Conservation (phyloP, 179 eudicot genomes). For the Dionaea muscipula region DNA sequence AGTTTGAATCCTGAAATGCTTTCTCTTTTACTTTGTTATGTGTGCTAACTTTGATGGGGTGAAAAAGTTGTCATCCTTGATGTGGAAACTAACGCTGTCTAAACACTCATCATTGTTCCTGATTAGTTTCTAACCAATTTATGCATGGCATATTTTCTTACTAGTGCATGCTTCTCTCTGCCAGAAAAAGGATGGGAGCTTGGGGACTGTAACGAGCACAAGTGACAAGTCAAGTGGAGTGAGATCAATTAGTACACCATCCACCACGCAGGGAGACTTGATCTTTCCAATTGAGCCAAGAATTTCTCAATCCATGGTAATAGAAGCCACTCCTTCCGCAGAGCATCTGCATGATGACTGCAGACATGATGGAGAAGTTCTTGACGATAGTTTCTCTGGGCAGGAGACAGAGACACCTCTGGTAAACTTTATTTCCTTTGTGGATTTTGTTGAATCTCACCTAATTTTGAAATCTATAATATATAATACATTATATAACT, state of each 20-base stretch:
- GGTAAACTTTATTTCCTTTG: slow-evolving; percentile 35
- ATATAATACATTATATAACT: no score
- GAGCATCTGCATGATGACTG: slow-evolving; percentile 48
- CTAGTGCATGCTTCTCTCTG: slow-evolving; percentile 2
- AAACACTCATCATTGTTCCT: no score
- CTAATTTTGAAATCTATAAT: no score
- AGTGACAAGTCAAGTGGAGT: slow-evolving; percentile 92
- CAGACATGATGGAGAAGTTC: slow-evolving; percentile 41
- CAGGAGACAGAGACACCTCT: slow-evolving; percentile 77
- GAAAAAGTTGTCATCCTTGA: no score
- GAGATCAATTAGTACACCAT: slow-evolving; percentile 70
- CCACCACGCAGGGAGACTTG: slow-evolving; percentile 82
- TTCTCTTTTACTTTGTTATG: no score
- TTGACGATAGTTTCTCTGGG: slow-evolving; percentile 48
- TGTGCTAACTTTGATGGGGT: no score
- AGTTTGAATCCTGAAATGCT: no score
- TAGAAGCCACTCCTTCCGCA: slow-evolving; percentile 51
- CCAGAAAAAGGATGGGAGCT: slow-evolving; percentile 77
- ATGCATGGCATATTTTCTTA: slow-evolving; percentile 3
- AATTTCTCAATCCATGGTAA: slow-evolving; percentile 45
- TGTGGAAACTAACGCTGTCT: no score
- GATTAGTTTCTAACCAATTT: no score
- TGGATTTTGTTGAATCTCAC: slow-evolving; percentile 4
- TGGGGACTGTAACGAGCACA: slow-evolving; percentile 49
- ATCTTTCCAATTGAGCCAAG: slow-evolving; percentile 55